A percentile compares a stretch with the other conserved stretches of the same genome.
These are phyloP conservation scores for Arctium lappa DNA, from an alignment of 129 eudicot genomes.

Conservation along the genomic window DNA sequence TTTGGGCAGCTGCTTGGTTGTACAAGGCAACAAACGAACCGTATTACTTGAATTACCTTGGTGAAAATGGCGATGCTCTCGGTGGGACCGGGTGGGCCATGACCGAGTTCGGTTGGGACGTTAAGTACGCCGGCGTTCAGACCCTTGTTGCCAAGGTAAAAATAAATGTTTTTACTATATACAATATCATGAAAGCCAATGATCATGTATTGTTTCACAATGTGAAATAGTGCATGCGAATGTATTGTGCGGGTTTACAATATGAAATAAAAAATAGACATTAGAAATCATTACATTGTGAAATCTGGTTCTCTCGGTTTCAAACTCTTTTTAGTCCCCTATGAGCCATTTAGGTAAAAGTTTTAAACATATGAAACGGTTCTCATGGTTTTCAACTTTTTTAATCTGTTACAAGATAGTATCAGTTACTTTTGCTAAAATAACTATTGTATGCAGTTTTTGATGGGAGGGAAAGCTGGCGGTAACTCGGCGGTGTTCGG, in stretches of 20 bases:
- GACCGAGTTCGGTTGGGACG: slow-evolving; percentile 98
- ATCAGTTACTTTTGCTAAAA: not conserved
- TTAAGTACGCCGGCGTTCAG: slow-evolving; percentile 95
- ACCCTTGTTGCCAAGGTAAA: slow-evolving; percentile 81
- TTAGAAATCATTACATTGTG: no score
- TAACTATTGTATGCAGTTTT: slow-evolving; percentile 45
- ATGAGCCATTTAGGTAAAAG: no score
- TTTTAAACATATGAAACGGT: no score
- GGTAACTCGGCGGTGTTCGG: slow-evolving; percentile 51
- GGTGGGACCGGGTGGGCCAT: slow-evolving; percentile 99
- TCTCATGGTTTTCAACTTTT: no score
- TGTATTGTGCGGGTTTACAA: no score
- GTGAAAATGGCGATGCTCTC: slow-evolving; percentile 66
- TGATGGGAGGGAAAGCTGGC: slow-evolving; percentile 81
- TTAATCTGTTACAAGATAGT: no score
- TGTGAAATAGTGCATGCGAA: not conserved
- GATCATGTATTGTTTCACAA: not conserved
- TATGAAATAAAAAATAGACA: no score
- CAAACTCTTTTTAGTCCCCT: no score
- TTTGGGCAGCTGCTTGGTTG: slow-evolving; percentile 98
- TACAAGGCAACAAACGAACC: slow-evolving; percentile 86
- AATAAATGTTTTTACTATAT: not conserved
- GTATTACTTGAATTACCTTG: slow-evolving; percentile 81
- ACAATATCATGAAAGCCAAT: not conserved
- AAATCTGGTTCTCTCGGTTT: no score